Conservation (phyloP, 345 rosid genomes). For the Nephelium lappaceum region DNA sequence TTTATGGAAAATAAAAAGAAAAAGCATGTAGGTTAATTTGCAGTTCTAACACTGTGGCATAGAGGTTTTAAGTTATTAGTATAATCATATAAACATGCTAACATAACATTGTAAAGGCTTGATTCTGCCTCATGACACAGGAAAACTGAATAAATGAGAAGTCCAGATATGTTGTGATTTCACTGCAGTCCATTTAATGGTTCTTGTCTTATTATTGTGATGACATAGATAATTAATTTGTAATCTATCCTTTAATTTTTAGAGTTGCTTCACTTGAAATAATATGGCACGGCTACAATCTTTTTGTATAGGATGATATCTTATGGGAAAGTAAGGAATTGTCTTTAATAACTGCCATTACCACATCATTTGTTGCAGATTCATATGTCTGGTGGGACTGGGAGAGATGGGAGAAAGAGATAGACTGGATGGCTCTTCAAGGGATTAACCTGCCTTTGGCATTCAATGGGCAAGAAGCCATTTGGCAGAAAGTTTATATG, state of each 20-base stretch:
- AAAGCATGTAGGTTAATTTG: background rate
- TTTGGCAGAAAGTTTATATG: constrained; percentile 93
- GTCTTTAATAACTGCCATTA: background rate
- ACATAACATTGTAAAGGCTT: background rate
- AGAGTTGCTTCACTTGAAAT: background rate
- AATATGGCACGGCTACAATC: background rate
- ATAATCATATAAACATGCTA: background rate
- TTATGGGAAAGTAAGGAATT: background rate
- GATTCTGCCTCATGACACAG: no score
- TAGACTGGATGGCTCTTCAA: constrained; percentile 99
- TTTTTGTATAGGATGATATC: background rate
- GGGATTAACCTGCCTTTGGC: constrained; percentile 96
- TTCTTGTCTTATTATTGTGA: background rate
- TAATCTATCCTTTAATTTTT: background rate
- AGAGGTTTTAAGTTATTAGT: background rate
- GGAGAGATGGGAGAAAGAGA: constrained; percentile 94
- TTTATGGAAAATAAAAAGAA: background rate
- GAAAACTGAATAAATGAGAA: background rate
- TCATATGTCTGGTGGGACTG: constrained; percentile 97
- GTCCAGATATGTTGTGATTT: background rate
- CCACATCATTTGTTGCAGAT: constrained; percentile 48
- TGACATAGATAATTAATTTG: background rate
- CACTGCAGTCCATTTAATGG: background rate
- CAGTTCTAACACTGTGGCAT: background rate
- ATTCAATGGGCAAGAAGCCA: constrained; percentile 90